Conservation (phyloP, 2,329 filamentous ascomycete genomes). For the Calonectria multiphialidica region DNA sequence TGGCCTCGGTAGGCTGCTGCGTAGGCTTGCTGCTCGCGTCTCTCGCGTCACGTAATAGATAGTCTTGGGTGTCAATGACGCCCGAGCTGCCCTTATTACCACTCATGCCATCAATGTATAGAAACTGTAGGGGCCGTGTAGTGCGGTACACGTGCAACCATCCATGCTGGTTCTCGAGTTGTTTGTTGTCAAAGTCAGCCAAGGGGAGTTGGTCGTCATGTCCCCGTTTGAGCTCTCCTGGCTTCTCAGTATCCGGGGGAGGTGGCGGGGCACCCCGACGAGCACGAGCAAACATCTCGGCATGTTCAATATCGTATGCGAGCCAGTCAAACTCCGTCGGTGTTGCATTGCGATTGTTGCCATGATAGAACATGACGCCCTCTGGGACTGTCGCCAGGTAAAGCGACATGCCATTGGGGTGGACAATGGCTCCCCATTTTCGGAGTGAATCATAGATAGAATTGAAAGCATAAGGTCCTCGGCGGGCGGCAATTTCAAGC, state of each 20-base stretch:
- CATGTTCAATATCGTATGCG: slow-evolving; percentile 74
- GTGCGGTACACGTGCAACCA: slow-evolving; percentile 68
- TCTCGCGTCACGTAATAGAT: slow-evolving; percentile 9
- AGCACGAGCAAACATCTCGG: slow-evolving; percentile 62
- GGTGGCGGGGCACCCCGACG: neutral
- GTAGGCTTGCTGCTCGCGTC: neutral
- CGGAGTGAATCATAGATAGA: slow-evolving; percentile 70
- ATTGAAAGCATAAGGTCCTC: slow-evolving; percentile 68
- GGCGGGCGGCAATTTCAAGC: slow-evolving; percentile 11
- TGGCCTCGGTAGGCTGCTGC: slow-evolving; percentile 37
- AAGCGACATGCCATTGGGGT: slow-evolving; percentile 74
- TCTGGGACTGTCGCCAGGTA: slow-evolving; percentile 68
- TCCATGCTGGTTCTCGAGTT: slow-evolving; percentile 43
- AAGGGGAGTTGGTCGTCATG: neutral
- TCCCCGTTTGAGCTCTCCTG: neutral
- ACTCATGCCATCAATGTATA: slow-evolving; percentile 71
- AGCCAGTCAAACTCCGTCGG: slow-evolving; percentile 69
- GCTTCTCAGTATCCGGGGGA: neutral
- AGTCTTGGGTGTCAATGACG: slow-evolving; percentile 16
- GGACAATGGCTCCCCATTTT: slow-evolving; percentile 71
- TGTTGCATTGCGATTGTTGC: slow-evolving; percentile 53
- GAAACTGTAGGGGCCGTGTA: slow-evolving; percentile 58
- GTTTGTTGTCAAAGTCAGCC: neutral
- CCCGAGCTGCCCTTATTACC: slow-evolving; percentile 62
- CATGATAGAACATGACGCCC: slow-evolving; percentile 70